A percentile compares a stretch with the other conserved stretches of the same genome.
phyloP scores from a whole-genome alignment of 176 grass and related monocot species.

The Musa beccarii region DNA sequence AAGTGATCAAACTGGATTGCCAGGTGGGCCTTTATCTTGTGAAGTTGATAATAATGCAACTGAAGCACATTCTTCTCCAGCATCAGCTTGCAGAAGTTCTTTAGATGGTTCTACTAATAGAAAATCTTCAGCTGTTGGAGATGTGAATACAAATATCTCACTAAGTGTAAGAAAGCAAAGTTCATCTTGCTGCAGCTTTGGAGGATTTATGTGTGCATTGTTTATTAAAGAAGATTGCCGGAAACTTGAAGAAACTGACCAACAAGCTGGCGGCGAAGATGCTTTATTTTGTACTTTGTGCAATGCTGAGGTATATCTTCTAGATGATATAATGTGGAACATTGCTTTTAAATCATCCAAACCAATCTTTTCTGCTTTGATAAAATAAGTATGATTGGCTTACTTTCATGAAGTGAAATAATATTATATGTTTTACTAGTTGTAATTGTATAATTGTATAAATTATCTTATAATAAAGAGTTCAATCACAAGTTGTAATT shows the following conservation, averaged over 20 bases:
- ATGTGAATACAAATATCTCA: constrained; percentile 23
- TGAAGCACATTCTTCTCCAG: constrained; percentile 45
- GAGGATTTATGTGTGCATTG: constrained; percentile 62
- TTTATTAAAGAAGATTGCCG: constrained; percentile 89
- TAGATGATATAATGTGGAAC: constrained; percentile 2
- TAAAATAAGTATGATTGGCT: neutral
- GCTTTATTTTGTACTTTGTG: constrained; percentile 94
- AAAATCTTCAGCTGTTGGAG: constrained; percentile 42
- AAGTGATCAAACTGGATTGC: constrained; percentile 29
- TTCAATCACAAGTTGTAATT: no score
- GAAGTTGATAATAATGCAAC: constrained; percentile 39
- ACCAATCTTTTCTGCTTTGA: constrained; percentile 3
- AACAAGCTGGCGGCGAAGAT: constrained; percentile 63
- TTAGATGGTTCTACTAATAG: constrained; percentile 45
- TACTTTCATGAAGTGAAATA: no score
- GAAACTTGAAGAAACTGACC: constrained; percentile 64
- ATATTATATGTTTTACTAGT: no score
- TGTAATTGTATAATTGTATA: no score
- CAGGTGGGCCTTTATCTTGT: constrained; percentile 33
- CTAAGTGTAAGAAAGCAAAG: constrained; percentile 36
- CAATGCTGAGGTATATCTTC: constrained; percentile 69
- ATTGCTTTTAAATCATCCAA: neutral
- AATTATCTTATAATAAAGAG: no score
- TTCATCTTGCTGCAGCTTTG: constrained; percentile 61
- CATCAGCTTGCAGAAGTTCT: constrained; percentile 64